These are phyloP conservation scores for Chenopodium formosanum DNA, from an alignment of 148 eudicot species.

Conservation along the genomic window DNA sequence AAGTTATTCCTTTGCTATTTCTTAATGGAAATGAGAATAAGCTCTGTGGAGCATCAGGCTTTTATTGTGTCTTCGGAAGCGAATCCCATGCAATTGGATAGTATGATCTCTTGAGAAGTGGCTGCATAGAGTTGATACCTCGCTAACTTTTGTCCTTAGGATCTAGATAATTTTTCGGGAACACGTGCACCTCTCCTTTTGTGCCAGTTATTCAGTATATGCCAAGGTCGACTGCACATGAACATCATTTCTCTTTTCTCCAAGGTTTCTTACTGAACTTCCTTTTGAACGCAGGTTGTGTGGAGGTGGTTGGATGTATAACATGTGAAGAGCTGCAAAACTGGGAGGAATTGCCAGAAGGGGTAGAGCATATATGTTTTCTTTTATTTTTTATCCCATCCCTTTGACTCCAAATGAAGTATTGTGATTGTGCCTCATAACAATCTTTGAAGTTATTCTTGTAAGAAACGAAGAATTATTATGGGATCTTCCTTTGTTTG, in stretches of 20 bases:
- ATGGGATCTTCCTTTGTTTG: not conserved
- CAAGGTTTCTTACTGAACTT: conserved; percentile 1
- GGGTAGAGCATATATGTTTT: conserved; percentile 41
- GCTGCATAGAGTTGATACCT: not conserved
- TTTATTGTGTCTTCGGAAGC: not conserved
- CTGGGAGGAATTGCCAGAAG: conserved; percentile 85
- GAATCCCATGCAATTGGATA: not conserved
- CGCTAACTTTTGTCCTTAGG: not conserved
- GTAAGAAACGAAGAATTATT: not conserved
- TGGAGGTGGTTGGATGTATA: conserved; percentile 86
- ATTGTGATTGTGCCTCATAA: not conserved
- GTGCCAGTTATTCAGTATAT: not conserved
- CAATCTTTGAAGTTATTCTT: not conserved
- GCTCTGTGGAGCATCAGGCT: not conserved
- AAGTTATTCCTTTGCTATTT: not conserved
- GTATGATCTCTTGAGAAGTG: not conserved
- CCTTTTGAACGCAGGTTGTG: conserved; percentile 56
- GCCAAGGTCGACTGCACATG: not conserved
- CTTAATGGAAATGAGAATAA: not conserved
- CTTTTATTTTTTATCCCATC: not conserved
- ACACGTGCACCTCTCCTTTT: not conserved
- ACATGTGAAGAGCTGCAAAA: conserved; percentile 66
- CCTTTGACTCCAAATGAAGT: not conserved
- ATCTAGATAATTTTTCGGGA: not conserved
- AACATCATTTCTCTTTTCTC: not conserved